Conservation (phyloP, 192 early-diverging fungal species). For the Glomus cerebriforme region DNA sequence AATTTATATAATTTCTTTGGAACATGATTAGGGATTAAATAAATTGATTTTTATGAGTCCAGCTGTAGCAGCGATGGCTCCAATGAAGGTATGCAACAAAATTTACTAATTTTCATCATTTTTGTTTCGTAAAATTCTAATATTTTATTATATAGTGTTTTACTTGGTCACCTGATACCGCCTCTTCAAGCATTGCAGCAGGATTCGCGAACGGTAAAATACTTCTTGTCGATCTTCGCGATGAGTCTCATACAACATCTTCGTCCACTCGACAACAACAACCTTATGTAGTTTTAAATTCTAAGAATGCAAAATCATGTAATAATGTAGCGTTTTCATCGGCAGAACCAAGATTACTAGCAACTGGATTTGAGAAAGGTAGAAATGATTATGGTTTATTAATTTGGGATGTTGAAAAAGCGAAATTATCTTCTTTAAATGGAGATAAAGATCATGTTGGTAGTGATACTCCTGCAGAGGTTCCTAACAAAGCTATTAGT, state of each 20-base stretch:
- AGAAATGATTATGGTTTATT: constrained; percentile 70
- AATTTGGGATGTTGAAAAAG: constrained; percentile 74
- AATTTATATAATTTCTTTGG: neutral
- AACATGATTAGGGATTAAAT: neutral
- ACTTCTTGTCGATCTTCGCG: constrained; percentile 36
- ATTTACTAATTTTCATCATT: neutral
- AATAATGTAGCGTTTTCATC: constrained; percentile 75
- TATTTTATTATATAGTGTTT: constrained; percentile 51
- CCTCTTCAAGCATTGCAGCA: constrained; percentile 58
- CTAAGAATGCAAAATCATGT: constrained; percentile 61
- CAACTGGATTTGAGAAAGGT: constrained; percentile 73
- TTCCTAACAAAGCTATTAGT: constrained; percentile 5
- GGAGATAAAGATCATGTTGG: neutral
- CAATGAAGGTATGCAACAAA: constrained; percentile 47
- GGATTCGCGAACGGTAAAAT: constrained; percentile 61
- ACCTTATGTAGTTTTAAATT: constrained; percentile 48
- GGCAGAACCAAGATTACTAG: constrained; percentile 58
- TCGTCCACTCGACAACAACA: constrained; percentile 29
- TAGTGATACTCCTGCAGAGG: neutral
- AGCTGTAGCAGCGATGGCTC: constrained; percentile 45
- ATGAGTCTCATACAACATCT: neutral
- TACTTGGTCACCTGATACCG: constrained; percentile 66
- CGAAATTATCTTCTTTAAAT: neutral
- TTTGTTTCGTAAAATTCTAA: neutral
- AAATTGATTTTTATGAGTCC: constrained; percentile 50